Percentiles rank a stretch among this genome's conserved stretches.
Conservation (phyloP, 2,329 filamentous ascomycete genomes). For the Dactylonectria estremocensis region DNA sequence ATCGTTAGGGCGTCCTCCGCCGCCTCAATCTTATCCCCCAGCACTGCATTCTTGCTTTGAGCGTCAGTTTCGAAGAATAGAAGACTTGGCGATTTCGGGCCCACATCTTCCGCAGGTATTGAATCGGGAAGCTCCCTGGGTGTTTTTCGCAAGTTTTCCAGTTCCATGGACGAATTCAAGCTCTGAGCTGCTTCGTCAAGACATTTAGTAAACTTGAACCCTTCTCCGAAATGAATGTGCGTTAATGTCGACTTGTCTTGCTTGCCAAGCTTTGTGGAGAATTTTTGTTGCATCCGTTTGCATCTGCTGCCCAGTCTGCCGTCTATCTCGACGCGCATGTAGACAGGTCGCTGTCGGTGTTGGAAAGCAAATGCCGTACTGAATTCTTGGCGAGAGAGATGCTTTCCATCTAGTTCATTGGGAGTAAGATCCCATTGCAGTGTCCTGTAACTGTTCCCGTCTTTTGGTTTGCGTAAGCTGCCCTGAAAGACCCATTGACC, state of each 20-base stretch:
- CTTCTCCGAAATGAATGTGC: not conserved
- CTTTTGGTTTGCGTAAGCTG: constrained; percentile 15
- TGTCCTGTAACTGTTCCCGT: constrained; percentile 16
- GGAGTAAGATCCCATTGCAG: constrained; percentile 27
- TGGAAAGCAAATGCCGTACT: constrained; percentile 31
- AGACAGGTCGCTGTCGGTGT: not conserved
- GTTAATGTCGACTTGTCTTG: constrained; percentile 1
- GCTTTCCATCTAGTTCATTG: constrained; percentile 20
- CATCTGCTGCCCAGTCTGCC: not conserved
- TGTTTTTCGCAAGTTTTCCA: constrained; percentile 15
- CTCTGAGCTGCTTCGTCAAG: not conserved
- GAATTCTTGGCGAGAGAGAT: constrained; percentile 20
- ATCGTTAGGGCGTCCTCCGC: not conserved
- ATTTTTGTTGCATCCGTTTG: not conserved
- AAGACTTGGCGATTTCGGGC: not conserved
- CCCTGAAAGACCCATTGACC: constrained; percentile 23
- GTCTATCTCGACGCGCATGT: not conserved
- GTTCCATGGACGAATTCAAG: constrained; percentile 18
- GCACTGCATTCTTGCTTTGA: too few relatives aligned
- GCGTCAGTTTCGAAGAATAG: too few relatives aligned
- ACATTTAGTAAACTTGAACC: not conserved
- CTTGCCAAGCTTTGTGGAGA: not conserved
- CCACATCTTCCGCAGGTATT: constrained; percentile 14
- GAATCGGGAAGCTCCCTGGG: constrained; percentile 24
- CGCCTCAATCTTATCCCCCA: not conserved